Evolutionary conservation across 1,139 yeast genomes (phyloP).

Genomic region (Hemisphaericaspora xylanilytica): DNA sequence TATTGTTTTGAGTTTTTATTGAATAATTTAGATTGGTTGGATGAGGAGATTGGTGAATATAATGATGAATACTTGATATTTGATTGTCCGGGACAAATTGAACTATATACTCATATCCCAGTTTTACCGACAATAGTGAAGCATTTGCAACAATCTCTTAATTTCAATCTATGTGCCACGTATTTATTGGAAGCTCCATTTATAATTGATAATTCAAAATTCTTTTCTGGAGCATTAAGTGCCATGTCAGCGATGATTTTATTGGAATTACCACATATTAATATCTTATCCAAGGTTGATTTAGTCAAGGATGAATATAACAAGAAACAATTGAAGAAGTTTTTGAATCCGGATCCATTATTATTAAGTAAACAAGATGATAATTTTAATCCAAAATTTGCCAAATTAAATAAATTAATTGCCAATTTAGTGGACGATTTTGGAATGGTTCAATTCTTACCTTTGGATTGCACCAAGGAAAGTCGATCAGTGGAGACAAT

Average conservation of each 20-base stretch:
- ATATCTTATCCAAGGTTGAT: conserved; percentile 83
- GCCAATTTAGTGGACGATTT: conserved; percentile 93
- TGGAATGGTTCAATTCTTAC: conserved; percentile 97
- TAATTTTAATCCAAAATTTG: conserved; percentile 67
- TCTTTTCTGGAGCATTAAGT: conserved; percentile 76
- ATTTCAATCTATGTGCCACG: conserved; percentile 78
- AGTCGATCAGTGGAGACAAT: conserved; percentile 77
- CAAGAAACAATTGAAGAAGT: conserved; percentile 74
- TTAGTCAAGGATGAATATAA: conserved; percentile 74
- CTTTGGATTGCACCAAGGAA: conserved; percentile 79
- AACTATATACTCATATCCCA: conserved; percentile 46
- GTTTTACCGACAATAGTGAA: conserved; percentile 39
- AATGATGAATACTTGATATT: conserved; percentile 79
- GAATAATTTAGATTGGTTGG: conserved; percentile 48
- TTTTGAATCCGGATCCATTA: conserved; percentile 88
- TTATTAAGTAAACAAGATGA: conserved; percentile 44
- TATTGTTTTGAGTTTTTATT: conserved; percentile 74
- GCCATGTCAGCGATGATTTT: conserved; percentile 68
- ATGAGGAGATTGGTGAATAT: conserved; percentile 53
- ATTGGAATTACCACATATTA: conserved; percentile 44
- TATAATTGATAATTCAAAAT: conserved; percentile 84
- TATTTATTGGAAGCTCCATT: conserved; percentile 84
- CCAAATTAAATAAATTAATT: conserved; percentile 71
- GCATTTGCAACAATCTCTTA: conserved; percentile 44
- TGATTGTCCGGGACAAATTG: conserved; percentile 71